Percentiles rank a stretch among this genome's conserved stretches.
These are phyloP conservation scores for Basipetospora chlamydospora DNA, from an alignment of 2,329 filamentous ascomycete genomes.

Conservation along the genomic window DNA sequence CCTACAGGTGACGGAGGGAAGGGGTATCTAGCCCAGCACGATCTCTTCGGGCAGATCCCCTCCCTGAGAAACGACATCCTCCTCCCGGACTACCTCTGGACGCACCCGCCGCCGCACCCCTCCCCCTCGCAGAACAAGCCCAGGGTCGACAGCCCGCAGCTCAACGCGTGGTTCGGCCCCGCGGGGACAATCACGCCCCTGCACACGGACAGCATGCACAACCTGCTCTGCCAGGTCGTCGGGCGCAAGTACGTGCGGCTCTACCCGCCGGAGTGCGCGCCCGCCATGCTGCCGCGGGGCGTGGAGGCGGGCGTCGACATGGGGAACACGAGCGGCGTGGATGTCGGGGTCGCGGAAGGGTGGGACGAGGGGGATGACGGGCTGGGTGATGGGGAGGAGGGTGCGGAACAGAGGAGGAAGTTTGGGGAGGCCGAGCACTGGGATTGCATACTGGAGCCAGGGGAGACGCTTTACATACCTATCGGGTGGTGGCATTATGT, in stretches of 20 bases:
- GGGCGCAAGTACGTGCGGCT: constrained; percentile 85
- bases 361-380: constrained; percentile 27
- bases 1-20: constrained; percentile 20
- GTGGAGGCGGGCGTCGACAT: constrained; percentile 66
- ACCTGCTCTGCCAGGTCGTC: constrained; percentile 78
- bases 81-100: constrained; percentile 76
- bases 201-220: constrained; percentile 90
- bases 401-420: constrained; percentile 22
- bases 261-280: constrained; percentile 54
- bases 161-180: constrained; percentile 92
- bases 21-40: constrained; percentile 85
- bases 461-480: constrained; percentile 80
- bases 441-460: constrained; percentile 66
- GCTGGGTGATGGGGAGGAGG: constrained; percentile 14
- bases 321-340: constrained; percentile 75
- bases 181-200: constrained; percentile 77
- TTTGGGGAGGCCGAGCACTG: constrained; percentile 51
- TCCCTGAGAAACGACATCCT: constrained; percentile 58
- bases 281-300: constrained; percentile 44
- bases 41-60: constrained; percentile 73
- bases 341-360: constrained; percentile 56
- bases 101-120: constrained; percentile 44
- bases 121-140: constrained; percentile 19
- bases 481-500: constrained; percentile 99
- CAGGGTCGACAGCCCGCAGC: constrained; percentile 42